These are phyloP conservation scores for Eudorina sp. DNA, from an alignment of 139 green algal species.

Conservation along the genomic window DNA sequence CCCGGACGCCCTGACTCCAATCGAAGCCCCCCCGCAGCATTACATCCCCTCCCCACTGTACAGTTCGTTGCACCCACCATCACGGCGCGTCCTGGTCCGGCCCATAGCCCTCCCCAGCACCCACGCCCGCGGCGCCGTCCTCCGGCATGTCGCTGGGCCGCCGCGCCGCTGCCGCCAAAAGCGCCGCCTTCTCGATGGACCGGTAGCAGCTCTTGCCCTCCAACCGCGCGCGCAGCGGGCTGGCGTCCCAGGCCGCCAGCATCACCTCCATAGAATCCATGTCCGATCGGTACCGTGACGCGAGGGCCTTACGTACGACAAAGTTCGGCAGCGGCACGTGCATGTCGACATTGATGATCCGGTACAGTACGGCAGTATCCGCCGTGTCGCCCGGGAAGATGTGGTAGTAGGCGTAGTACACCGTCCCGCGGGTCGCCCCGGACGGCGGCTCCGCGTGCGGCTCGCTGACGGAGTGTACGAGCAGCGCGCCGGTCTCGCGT, in stretches of 20 bases:
- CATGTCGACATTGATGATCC: conserved; percentile 28
- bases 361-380: neutral
- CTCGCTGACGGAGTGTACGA: neutral
- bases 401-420: conserved; percentile 43
- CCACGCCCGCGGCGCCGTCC: no score
- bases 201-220: neutral
- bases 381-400: neutral
- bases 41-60: no score
- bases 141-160: neutral
- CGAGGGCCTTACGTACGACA: conserved; percentile 8
- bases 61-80: no score
- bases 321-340: conserved; percentile 24
- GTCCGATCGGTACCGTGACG: neutral
- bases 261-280: neutral
- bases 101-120: no score
- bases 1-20: no score
- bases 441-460: neutral
- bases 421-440: neutral
- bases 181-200: neutral
- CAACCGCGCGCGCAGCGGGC: neutral
- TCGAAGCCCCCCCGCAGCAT: no score
- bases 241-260: conserved; percentile 3
- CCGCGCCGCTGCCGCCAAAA: no score
- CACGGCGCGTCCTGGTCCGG: no score
- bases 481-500: neutral